These are phyloP conservation scores for Vaccinium vitisidaea DNA, from an alignment of 148 eudicot species.

Conservation along the genomic window DNA sequence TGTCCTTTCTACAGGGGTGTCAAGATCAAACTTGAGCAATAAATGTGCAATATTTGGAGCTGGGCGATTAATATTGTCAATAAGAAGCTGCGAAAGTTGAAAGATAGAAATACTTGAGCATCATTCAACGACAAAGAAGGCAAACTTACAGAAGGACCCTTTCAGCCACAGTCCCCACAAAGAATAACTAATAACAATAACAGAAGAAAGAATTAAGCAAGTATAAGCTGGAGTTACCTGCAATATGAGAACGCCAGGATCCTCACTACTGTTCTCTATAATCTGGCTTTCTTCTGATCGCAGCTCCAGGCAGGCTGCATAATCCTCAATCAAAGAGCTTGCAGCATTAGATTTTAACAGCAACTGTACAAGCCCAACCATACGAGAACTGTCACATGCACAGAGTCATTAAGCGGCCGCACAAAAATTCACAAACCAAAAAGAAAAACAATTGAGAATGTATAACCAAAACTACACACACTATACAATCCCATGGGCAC, in stretches of 20 bases:
- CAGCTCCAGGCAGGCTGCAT: conserved; percentile 92
- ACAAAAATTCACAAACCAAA: not conserved
- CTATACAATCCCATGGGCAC: not conserved
- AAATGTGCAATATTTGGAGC: conserved; percentile 92
- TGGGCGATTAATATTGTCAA: conserved; percentile 83
- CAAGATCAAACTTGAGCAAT: conserved; percentile 87
- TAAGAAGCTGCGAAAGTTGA: conserved; percentile 62
- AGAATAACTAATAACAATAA: not conserved
- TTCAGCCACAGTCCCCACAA: not conserved
- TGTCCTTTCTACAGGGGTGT: conserved; percentile 75
- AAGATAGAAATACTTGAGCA: not conserved
- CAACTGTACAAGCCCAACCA: conserved; percentile 85
- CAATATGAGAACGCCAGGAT: conserved; percentile 87
- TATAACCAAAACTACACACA: not conserved
- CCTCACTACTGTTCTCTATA: conserved; percentile 74
- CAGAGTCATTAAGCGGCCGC: not conserved
- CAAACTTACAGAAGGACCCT: not conserved
- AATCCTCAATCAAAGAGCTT: conserved; percentile 79
- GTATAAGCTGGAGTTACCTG: conserved; percentile 43
- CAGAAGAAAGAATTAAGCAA: not conserved
- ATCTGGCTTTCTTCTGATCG: conserved; percentile 80
- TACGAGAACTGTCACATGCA: conserved; percentile 62
- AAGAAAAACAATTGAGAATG: not conserved
- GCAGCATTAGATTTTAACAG: conserved; percentile 77
- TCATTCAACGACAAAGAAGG: not conserved